A percentile compares a stretch with the other conserved stretches of the same genome.
Conservation (phyloP, 2,329 filamentous ascomycete species). For the Hortaea werneckii region DNA sequence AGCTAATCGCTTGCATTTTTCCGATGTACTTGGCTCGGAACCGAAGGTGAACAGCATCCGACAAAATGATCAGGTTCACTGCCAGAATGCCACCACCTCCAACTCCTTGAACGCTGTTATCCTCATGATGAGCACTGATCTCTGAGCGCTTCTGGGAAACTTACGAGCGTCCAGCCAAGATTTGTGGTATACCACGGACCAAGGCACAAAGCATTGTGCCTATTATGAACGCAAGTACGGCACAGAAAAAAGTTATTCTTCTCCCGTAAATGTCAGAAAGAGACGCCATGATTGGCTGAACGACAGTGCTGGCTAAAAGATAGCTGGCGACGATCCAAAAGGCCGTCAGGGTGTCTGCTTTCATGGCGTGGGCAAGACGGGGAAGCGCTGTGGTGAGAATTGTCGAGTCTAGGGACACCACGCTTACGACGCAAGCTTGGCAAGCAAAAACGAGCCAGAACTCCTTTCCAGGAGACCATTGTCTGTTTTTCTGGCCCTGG, state of each 20-base stretch:
- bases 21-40: slow-evolving; percentile 14
- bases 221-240: slow-evolving; percentile 36
- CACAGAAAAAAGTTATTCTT: slow-evolving; percentile 33
- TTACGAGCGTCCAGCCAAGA: slow-evolving; percentile 32
- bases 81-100: slow-evolving; percentile 37
- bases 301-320: slow-evolving; percentile 34
- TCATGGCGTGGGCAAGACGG: slow-evolving; percentile 20
- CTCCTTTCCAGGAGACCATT: slow-evolving; percentile 30
- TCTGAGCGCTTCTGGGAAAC: too few species aligned
- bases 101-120: slow-evolving; percentile 31
- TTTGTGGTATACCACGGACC: slow-evolving; percentile 25
- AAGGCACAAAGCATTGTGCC: slow-evolving; percentile 37
- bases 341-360: slow-evolving; percentile 17
- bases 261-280: slow-evolving; percentile 41
- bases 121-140: too few species aligned
- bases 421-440: slow-evolving; percentile 35
- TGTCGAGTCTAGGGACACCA: slow-evolving; percentile 41
- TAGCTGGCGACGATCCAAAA: slow-evolving; percentile 44
- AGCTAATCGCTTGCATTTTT: slow-evolving; percentile 19
- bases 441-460: slow-evolving; percentile 34
- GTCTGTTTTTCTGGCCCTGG: too few species aligned
- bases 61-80: slow-evolving; percentile 33
- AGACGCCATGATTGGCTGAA: slow-evolving; percentile 33
- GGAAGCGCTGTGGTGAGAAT: slow-evolving; percentile 38
- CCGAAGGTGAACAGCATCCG: slow-evolving; percentile 29